Base-by-base conservation (phyloP, 495 filamentous ascomycete genomes). In the Aspergillus leporis region DNA sequence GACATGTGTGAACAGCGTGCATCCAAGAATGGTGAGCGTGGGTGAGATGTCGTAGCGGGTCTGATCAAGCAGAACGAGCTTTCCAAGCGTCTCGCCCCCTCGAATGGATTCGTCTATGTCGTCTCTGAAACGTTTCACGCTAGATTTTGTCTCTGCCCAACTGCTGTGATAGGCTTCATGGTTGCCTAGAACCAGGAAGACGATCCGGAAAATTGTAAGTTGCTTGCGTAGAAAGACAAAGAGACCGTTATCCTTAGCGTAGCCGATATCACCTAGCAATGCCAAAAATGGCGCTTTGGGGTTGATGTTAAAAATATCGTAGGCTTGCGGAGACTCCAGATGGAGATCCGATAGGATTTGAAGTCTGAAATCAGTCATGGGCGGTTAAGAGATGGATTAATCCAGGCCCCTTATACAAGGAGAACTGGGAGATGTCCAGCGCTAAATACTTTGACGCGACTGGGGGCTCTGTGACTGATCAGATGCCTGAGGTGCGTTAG, bases 261-360 rank as follows among this genome's bases (percentile, higher is more conserved):
- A 66, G 32, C 82, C 82, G 45, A 86, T 80, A 64, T 85, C 81
- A 19, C 82, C 82, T 13, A 84, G 71, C 0, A 84, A 67, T 9
- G 77, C 77, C 0, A 86, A 68, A 59, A 78, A 78, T 1, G 74
- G 77, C 6, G 78, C 74, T 34, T 65, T 63, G 13, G 76, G 73
- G 0, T 46, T 45, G 50, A 84, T 74, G 5, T 67, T 49, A 57
- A 80, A 84, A 25, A 66, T 61, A 53, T 75, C 70, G 60, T 83
- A 85, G 19, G 68, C 59, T 13, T 72, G 65, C 0, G 71, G 66
- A 5, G 65, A 60, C 53, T 86, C 82, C 2, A 85, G 68, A 58
- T 85, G 82, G 16, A 85, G 70, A 62, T 84, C 82, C 2, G 82
- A 84, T 36, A 81, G 48, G 22, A 83, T 71, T 57, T 84, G 82